Evolutionary conservation across 371 early-diverging fungal genomes (phyloP).

Genomic region (Quaeritorhiza haematococci): DNA sequence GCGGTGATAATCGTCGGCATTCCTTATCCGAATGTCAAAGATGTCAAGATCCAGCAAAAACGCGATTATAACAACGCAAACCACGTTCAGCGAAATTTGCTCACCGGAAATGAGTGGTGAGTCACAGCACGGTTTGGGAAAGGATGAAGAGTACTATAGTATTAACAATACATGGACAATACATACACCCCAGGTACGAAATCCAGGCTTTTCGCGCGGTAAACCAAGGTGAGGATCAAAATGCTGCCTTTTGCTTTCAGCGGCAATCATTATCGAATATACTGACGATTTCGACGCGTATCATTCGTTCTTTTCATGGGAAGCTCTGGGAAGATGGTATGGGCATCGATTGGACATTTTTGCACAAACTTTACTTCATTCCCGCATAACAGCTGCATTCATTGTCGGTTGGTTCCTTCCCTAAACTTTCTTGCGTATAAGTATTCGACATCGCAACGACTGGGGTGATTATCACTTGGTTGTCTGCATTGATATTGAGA

Average conservation of each 20-base stretch:
- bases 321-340: slow-evolving; percentile 47
- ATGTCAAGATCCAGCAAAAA: slow-evolving; percentile 38
- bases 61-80: slow-evolving; percentile 34
- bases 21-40: slow-evolving; percentile 46
- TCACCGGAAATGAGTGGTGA: slow-evolving; percentile 32
- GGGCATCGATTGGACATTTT: neutral
- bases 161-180: no score
- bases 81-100: neutral
- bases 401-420: neutral
- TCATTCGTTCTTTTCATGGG: no score
- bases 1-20: slow-evolving; percentile 50
- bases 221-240: no score
- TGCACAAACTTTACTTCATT: neutral
- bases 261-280: no score
- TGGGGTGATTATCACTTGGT: no score
- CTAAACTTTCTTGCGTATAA: no score
- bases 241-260: no score
- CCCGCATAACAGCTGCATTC: neutral
- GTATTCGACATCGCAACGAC: slow-evolving; percentile 47
- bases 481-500: no score
- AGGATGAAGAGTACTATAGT: no score
- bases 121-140: no score
- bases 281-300: no score
- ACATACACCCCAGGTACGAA: slow-evolving; percentile 12
- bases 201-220: slow-evolving; percentile 46